A percentile compares a stretch with the other conserved stretches of the same genome.
Evolutionary conservation across 2,329 filamentous ascomycete species (phyloP).

Genomic region (Exophiala dermatitidis): DNA sequence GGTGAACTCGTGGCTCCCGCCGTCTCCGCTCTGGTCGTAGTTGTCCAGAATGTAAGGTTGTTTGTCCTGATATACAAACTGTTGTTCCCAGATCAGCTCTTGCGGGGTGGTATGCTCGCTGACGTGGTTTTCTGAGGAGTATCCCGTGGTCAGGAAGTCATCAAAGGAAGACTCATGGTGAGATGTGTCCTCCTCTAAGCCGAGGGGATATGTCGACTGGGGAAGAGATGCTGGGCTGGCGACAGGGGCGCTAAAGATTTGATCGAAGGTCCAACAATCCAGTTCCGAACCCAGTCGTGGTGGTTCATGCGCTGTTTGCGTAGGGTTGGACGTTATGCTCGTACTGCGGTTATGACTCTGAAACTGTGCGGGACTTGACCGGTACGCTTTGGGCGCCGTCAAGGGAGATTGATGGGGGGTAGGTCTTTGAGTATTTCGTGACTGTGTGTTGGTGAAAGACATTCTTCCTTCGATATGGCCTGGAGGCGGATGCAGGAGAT

Average conservation of each 20-base stretch:
- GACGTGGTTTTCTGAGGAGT: conserved; percentile 21
- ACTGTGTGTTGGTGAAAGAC: conserved; percentile 9
- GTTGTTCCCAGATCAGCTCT: conserved; percentile 22
- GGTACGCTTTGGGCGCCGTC: conserved; percentile 1
- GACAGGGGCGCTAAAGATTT: conserved; percentile 1
- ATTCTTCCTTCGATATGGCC: conserved; percentile 5
- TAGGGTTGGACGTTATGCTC: conserved; percentile 21
- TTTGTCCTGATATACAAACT: conserved; percentile 15
- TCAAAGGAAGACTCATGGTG: conserved; percentile 20
- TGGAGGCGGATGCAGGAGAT: not conserved
- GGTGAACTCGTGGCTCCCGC: not conserved
- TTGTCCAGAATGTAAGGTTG: conserved; percentile 14
- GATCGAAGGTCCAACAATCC: conserved; percentile 1
- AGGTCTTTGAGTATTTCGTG: conserved; percentile 1
- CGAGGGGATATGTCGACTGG: conserved; percentile 3
- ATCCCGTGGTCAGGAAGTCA: conserved; percentile 21
- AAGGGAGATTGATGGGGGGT: conserved; percentile 9
- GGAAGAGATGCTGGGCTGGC: conserved; percentile 9
- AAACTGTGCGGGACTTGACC: conserved; percentile 3
- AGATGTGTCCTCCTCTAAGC: conserved; percentile 15
- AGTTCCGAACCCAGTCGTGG: conserved; percentile 2
- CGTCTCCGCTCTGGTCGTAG: conserved; percentile 4
- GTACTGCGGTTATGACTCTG: conserved; percentile 10
- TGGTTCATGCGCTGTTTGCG: not conserved
- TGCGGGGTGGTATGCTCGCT: conserved; percentile 26